Conservation (phyloP, 768 basidiomycete genomes). For the Russula compacta region DNA sequence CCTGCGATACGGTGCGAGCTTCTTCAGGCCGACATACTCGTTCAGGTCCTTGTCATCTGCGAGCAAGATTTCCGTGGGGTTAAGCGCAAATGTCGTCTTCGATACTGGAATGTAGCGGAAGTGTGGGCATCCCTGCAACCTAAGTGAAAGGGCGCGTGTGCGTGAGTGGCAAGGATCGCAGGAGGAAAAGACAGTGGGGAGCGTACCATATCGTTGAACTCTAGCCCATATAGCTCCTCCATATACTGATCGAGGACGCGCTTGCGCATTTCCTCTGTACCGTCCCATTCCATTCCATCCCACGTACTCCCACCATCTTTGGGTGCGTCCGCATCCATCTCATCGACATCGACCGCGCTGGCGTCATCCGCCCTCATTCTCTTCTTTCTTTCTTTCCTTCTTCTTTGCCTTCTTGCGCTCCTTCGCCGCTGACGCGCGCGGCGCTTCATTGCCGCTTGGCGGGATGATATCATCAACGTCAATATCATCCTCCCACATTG, state of each 20-base stretch:
- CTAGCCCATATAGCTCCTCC: conserved; percentile 83
- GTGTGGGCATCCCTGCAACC: conserved; percentile 87
- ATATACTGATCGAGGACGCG: conserved; percentile 77
- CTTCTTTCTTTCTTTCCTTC: conserved; percentile 54
- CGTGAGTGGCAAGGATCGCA: background rate
- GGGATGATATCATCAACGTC: conserved; percentile 59
- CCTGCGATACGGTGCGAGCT: conserved; percentile 82
- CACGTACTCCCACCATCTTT: conserved; percentile 25
- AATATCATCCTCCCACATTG: conserved; percentile 87
- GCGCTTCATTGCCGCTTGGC: conserved; percentile 26
- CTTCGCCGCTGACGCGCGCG: background rate
- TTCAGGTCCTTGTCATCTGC: conserved; percentile 93
- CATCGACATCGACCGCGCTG: conserved; percentile 39
- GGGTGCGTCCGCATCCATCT: conserved; percentile 48
- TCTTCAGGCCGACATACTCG: conserved; percentile 80
- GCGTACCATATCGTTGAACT: conserved; percentile 92
- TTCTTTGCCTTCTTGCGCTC: conserved; percentile 29
- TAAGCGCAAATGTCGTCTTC: conserved; percentile 55
- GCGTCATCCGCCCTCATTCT: conserved; percentile 36
- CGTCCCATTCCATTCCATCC: conserved; percentile 68
- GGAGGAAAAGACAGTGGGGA: background rate
- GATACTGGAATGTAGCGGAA: conserved; percentile 83
- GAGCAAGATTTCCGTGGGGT: conserved; percentile 78
- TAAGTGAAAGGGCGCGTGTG: conserved; percentile 25
- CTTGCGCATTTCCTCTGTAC: conserved; percentile 87